These are phyloP conservation scores for Rutidosis leptorrhynchoides DNA, from an alignment of 129 eudicot genomes.

Conservation along the genomic window DNA sequence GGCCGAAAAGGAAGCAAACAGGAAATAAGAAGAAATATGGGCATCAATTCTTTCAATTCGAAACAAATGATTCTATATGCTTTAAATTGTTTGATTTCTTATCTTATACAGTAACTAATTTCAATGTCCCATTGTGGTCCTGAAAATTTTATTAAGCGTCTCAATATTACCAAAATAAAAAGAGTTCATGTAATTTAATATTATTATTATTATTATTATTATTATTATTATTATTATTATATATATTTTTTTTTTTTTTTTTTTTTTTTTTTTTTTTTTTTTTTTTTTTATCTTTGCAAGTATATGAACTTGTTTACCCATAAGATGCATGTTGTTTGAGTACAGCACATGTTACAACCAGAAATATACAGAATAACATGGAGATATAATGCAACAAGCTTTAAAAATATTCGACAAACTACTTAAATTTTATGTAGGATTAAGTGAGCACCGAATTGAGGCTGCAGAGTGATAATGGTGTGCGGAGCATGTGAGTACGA, in stretches of 20 bases:
- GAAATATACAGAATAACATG: not conserved
- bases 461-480: conserved; percentile 16
- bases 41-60: conserved; percentile 2
- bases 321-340: not conserved
- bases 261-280: too few species aligned
- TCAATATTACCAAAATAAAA: too few species aligned
- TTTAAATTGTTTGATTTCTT: not conserved
- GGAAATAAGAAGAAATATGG: conserved; percentile 39
- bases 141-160: too few species aligned
- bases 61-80: too few species aligned
- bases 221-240: too few species aligned
- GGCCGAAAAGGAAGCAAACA: conserved; percentile 95
- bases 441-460: conserved; percentile 28
- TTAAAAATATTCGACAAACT: not conserved
- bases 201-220: too few species aligned
- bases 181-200: not conserved
- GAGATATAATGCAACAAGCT: not conserved
- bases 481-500: conserved; percentile 33
- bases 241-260: too few species aligned
- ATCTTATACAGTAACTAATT: too few species aligned
- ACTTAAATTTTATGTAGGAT: conserved; percentile 12
- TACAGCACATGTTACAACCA: not conserved
- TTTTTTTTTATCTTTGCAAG: too few species aligned
- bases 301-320: too few species aligned
- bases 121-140: not conserved